Evolutionary conservation across 108 stramenopile species (phyloP), one percentile per base, ranked within the genome.

Genomic region (Mayamaea pseudoterrestris): DNA sequence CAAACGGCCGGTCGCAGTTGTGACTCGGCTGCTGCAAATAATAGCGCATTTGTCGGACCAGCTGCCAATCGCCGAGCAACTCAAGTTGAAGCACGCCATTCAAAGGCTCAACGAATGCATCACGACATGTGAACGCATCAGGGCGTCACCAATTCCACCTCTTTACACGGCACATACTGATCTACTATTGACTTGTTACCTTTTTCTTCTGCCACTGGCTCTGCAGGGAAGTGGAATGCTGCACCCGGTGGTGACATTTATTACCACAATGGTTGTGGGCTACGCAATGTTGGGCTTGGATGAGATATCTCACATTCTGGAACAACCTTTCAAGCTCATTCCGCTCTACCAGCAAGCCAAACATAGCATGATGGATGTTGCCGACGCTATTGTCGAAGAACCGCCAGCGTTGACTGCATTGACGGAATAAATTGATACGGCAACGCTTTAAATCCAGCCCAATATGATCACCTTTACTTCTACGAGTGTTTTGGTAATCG

Each of bases 251-350:
- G 49, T 42, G 23, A 54, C 50, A 0, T 4, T 57, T 0, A 12
- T 66, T 20, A 44, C 61, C 4, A 57, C 55, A 25, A 16, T 55
- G 47, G 51, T 60, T 3, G 68, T 73, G 3, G 64, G 60, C 25
- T 78, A 57, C 42, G 65, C 71, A 5, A 71, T 73, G 68, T 44
- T 78, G 34, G 71, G 76, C 2, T 32, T 70, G 35, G 71, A 73
- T 62, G 71, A 73, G 39, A 62, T 70, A 4, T 44, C 48, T 44
- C 58, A 69, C 34, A 30, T 70, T 8, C 58, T 62, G 2, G 76
- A 78, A 27, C 64, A 73, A 32, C 76, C 76, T 0, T 73, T 78
- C 37, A 22, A 56, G 17, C 27, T 73, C 11, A 67, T 60, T 20
- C 66, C 75, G 0, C 48, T 71, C 49, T 66, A 60, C 39, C 71